Percentiles rank a stretch among this genome's conserved stretches.
Evolutionary conservation across 2,329 filamentous ascomycete species (phyloP).

Genomic region (Hymenoscyphus fructigenus): DNA sequence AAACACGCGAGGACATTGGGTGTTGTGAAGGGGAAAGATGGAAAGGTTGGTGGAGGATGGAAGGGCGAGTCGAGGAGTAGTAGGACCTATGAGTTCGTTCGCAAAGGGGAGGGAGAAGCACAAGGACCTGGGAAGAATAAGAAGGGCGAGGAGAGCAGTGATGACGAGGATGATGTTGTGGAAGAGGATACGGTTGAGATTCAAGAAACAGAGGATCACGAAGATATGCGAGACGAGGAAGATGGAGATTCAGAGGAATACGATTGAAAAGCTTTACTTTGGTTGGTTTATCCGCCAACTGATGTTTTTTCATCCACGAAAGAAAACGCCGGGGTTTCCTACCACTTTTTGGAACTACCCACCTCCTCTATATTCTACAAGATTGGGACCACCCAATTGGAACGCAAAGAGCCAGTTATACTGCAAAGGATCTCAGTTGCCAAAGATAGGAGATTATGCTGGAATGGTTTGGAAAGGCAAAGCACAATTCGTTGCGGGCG

Average conservation of each 20-base stretch:
- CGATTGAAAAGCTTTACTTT: conserved; percentile 14
- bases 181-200: conserved; percentile 24
- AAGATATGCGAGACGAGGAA: conserved; percentile 29
- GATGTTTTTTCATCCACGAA: background rate
- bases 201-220: conserved; percentile 29
- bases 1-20: conserved; percentile 72
- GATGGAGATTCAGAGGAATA: conserved; percentile 36
- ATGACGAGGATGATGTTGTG: conserved; percentile 30
- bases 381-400: background rate
- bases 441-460: conserved; percentile 17
- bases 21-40: conserved; percentile 51
- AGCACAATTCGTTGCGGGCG: conserved; percentile 17
- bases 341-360: conserved; percentile 2
- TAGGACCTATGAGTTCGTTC: conserved; percentile 62
- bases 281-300: conserved; percentile 4
- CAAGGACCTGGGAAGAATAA: conserved; percentile 36
- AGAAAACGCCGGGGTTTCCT: background rate
- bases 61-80: conserved; percentile 53
- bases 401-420: background rate
- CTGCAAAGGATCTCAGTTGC: conserved; percentile 17
- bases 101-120: conserved; percentile 50
- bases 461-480: conserved; percentile 20
- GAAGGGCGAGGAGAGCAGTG: conserved; percentile 30
- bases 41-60: conserved; percentile 46
- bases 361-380: background rate